Conservation (phyloP, 768 basidiomycete genomes). For the Cubamyces lactineus region DNA sequence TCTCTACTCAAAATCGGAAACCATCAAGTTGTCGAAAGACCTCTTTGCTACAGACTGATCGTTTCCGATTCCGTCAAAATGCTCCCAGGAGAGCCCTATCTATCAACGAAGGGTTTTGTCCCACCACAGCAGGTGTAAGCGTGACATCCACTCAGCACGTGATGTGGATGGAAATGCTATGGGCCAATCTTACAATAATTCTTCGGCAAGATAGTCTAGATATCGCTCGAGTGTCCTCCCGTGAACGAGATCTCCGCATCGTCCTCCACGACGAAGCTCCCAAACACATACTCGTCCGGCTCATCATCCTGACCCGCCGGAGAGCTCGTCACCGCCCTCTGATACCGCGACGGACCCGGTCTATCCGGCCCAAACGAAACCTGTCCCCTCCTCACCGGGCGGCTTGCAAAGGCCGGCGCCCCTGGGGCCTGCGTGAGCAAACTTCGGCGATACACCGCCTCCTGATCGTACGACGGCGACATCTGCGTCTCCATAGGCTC, state of each 20-base stretch:
- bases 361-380: conserved; percentile 26
- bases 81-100: too few relatives aligned
- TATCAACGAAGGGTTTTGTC: too few relatives aligned
- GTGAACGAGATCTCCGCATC: conserved; percentile 63
- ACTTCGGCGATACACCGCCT: conserved; percentile 67
- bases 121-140: too few relatives aligned
- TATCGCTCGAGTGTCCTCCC: conserved; percentile 15
- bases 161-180: too few relatives aligned
- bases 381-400: conserved; percentile 46
- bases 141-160: too few relatives aligned
- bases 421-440: conserved; percentile 69
- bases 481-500: conserved; percentile 68
- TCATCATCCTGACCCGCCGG: conserved; percentile 49
- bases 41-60: too few relatives aligned
- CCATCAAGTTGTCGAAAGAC: too few relatives aligned
- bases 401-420: conserved; percentile 57
- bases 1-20: too few relatives aligned
- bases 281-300: conserved; percentile 69
- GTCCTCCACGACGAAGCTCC: conserved; percentile 82
- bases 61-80: too few relatives aligned
- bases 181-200: too few relatives aligned
- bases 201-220: not conserved
- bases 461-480: conserved; percentile 75
- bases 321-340: conserved; percentile 57
- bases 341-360: conserved; percentile 37